Evolutionary conservation across 208 protist genomes (phyloP).

Genomic region (Trichomonas vaginalis): DNA sequence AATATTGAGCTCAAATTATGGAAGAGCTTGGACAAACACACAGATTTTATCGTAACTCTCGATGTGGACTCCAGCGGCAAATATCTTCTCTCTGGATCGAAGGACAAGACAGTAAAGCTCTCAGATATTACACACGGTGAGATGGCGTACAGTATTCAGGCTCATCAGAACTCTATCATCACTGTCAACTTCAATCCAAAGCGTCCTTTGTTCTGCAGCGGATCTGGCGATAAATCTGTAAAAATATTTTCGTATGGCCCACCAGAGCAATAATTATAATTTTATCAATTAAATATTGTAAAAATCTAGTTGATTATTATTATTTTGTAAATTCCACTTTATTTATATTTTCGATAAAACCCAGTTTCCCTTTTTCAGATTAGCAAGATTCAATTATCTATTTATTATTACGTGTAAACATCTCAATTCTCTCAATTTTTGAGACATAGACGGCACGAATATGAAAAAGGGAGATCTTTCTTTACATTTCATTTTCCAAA

Average conservation of each 20-base stretch:
- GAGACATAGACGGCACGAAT: no score
- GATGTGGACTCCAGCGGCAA: background rate
- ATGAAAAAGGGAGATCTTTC: no score
- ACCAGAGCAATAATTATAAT: background rate
- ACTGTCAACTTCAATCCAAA: background rate
- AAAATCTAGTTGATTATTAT: no score
- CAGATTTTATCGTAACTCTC: background rate
- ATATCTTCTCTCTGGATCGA: background rate
- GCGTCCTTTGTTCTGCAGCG: background rate
- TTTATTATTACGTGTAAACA: no score
- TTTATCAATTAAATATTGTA: no score
- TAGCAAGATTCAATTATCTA: no score
- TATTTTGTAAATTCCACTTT: no score
- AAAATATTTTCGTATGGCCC: background rate
- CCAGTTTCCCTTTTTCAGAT: no score
- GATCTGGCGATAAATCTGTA: background rate
- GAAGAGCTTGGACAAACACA: background rate
- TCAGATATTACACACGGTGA: background rate
- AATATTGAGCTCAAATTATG: background rate
- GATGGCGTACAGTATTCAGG: background rate
- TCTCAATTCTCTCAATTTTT: no score
- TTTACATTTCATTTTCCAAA: no score
- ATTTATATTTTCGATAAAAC: no score
- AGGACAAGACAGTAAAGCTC: background rate
- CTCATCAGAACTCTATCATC: background rate